phyloP scores from a whole-genome alignment of 2,329 filamentous ascomycete species.

The Aspergillus sp. region DNA sequence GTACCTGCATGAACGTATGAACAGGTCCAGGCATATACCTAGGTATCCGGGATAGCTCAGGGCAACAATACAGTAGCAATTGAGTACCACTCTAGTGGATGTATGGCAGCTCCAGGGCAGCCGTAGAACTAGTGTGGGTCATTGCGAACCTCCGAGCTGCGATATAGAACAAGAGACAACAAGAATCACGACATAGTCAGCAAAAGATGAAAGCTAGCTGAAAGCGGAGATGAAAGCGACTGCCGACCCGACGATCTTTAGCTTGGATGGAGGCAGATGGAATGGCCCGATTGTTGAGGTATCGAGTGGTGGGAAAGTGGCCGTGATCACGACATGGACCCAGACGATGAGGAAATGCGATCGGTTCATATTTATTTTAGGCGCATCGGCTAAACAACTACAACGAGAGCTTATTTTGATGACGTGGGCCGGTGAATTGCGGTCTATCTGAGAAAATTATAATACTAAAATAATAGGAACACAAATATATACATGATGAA shows the following conservation, averaged over 20 bases:
- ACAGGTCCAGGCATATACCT: background rate
- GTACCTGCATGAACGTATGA: background rate
- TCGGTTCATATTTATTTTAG: background rate
- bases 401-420: background rate
- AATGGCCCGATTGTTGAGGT: background rate
- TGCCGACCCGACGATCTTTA: background rate
- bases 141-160: background rate
- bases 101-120: background rate
- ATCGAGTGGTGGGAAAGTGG: background rate
- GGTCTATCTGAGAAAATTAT: background rate
- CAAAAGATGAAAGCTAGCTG: background rate
- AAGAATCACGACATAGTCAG: background rate
- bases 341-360: background rate
- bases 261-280: background rate
- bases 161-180: background rate
- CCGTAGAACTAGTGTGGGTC: background rate
- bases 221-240: conserved; percentile 1
- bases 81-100: too few species aligned
- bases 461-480: background rate
- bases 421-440: background rate
- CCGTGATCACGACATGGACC: background rate
- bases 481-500: conserved; percentile 1
- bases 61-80: background rate
- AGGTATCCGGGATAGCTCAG: background rate
- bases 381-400: background rate